phyloP scores from a whole-genome alignment of 2,329 filamentous ascomycete genomes.

The Hypoxylon sp. region DNA sequence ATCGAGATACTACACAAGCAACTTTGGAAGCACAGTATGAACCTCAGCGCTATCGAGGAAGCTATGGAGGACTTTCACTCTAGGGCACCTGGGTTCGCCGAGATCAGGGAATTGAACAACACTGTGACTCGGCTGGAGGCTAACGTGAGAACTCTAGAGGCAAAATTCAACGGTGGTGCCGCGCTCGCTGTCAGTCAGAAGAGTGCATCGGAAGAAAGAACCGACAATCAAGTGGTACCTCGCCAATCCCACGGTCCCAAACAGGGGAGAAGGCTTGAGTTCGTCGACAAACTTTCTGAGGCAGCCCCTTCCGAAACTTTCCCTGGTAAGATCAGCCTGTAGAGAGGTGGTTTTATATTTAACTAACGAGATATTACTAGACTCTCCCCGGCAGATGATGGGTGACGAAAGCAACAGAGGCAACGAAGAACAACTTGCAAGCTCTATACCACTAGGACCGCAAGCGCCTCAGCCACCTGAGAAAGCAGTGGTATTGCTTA shows the following conservation, averaged over 20 bases:
- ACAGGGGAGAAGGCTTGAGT: slow-evolving; percentile 29
- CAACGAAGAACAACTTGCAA: neutral
- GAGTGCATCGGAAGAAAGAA: slow-evolving; percentile 8
- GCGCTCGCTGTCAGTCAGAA: slow-evolving; percentile 11
- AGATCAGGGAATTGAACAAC: slow-evolving; percentile 21
- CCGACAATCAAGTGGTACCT: slow-evolving; percentile 11
- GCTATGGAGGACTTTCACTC: slow-evolving; percentile 10
- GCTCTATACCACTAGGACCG: neutral
- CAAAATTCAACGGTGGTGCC: slow-evolving; percentile 25
- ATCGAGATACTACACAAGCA: slow-evolving; percentile 29
- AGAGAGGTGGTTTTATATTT: neutral
- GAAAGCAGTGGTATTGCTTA: slow-evolving; percentile 27
- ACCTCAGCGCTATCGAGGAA: slow-evolving; percentile 18
- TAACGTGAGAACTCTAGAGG: slow-evolving; percentile 26
- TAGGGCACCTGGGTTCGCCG: slow-evolving; percentile 12
- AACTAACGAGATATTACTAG: slow-evolving; percentile 11
- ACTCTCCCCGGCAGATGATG: neutral
- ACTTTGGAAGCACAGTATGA: slow-evolving; percentile 19
- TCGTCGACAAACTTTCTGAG: slow-evolving; percentile 29
- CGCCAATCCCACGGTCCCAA: slow-evolving; percentile 26
- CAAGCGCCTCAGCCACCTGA: slow-evolving; percentile 23
- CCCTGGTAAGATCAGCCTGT: slow-evolving; percentile 19
- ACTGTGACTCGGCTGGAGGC: slow-evolving; percentile 27
- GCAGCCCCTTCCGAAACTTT: neutral
- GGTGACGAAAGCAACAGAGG: slow-evolving; percentile 6